Conservation (phyloP, 2,329 filamentous ascomycete genomes). For the Pezicula carpinea region DNA sequence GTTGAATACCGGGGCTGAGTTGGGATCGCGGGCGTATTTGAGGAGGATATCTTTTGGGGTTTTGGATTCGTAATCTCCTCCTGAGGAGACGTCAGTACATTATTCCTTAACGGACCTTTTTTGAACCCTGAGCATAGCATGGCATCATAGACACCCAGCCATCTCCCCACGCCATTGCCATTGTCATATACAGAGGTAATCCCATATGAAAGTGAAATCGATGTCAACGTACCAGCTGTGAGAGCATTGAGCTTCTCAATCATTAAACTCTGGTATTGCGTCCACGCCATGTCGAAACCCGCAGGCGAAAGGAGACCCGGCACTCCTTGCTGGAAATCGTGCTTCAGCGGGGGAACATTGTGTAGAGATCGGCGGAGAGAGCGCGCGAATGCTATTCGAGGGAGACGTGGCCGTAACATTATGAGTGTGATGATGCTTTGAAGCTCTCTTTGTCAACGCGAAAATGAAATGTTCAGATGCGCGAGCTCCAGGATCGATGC, state of each 20-base stretch:
- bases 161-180: background rate
- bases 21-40: constrained; percentile 72
- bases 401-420: constrained; percentile 28
- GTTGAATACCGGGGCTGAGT: constrained; percentile 81
- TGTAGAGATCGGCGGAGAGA: constrained; percentile 39
- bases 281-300: constrained; percentile 75
- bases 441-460: constrained; percentile 49
- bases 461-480: constrained; percentile 90
- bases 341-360: constrained; percentile 40
- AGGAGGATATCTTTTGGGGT: constrained; percentile 62
- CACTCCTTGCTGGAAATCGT: constrained; percentile 48
- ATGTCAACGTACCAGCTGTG: constrained; percentile 57
- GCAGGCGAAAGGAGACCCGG: constrained; percentile 65
- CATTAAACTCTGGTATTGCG: constrained; percentile 71
- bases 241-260: constrained; percentile 71
- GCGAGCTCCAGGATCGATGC: background rate
- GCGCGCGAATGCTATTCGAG: constrained; percentile 18
- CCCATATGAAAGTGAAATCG: background rate
- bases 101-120: background rate
- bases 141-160: background rate
- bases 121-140: background rate
- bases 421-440: constrained; percentile 12
- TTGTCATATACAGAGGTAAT: too few species aligned
- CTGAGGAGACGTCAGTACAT: constrained; percentile 13
- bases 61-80: constrained; percentile 15